A percentile compares a stretch with the other conserved stretches of the same genome.
Conservation (phyloP, 108 stramenopile species). For the Fragilaria crotonensis region DNA sequence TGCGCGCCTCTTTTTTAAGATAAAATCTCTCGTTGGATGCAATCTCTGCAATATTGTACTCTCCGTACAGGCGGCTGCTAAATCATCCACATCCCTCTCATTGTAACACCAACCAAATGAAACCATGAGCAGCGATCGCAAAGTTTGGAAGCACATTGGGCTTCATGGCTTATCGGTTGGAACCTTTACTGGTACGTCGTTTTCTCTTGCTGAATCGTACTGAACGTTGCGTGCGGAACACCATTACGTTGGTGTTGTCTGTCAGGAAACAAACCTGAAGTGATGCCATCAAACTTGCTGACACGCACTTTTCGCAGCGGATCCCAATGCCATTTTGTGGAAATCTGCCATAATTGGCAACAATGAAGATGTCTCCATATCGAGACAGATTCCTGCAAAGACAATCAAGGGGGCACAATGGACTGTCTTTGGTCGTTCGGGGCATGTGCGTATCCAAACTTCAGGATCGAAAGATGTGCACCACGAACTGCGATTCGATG, state of each 20-base stretch:
- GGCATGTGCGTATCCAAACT: conserved; percentile 59
- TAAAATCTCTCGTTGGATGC: too few relatives aligned
- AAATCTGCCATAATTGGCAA: conserved; percentile 58
- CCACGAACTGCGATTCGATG: conserved; percentile 73
- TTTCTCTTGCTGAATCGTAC: too few relatives aligned
- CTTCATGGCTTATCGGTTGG: conserved; percentile 84
- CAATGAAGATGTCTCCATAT: conserved; percentile 26
- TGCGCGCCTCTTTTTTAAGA: too few relatives aligned
- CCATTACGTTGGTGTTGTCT: too few relatives aligned
- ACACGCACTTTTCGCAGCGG: conserved; percentile 11
- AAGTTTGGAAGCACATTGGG: conserved; percentile 81
- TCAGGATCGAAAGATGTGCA: conserved; percentile 17
- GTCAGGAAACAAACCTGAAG: too few relatives aligned
- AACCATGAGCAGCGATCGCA: neutral
- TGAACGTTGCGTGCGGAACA: too few relatives aligned
- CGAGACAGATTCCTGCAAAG: conserved; percentile 17
- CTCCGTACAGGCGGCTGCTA: too few relatives aligned
- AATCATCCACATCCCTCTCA: too few relatives aligned
- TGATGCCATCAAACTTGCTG: too few relatives aligned
- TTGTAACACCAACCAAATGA: too few relatives aligned
- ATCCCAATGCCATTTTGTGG: conserved; percentile 61
- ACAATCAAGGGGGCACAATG: conserved; percentile 52
- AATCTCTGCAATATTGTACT: too few relatives aligned
- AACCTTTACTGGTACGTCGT: conserved; percentile 49
- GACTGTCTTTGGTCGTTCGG: conserved; percentile 76